Conservation (phyloP, 2,329 filamentous ascomycete species). For the Clarireedia hainanense region DNA sequence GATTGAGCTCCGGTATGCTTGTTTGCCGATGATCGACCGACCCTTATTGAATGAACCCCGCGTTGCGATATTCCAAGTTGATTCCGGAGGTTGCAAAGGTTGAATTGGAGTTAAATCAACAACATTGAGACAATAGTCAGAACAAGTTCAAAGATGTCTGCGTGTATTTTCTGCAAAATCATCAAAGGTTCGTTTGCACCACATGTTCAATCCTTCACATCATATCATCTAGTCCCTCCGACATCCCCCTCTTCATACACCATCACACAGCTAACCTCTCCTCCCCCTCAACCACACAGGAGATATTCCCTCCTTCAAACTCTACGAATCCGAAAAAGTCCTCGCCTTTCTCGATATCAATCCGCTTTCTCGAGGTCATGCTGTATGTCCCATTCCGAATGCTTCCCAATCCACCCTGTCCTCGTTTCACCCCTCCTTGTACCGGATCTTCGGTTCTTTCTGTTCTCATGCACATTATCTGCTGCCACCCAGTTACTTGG, state of each 20-base stretch:
- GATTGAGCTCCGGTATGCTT: too few relatives aligned
- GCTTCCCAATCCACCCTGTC: neutral
- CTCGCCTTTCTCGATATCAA: slow-evolving; percentile 95
- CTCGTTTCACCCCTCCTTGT: neutral
- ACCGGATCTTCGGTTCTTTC: neutral
- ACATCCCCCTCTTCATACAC: neutral
- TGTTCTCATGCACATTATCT: neutral
- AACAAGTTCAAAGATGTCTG: slow-evolving; percentile 35
- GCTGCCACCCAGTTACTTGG: neutral
- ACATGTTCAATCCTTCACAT: too few relatives aligned
- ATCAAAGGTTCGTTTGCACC: slow-evolving; percentile 60
- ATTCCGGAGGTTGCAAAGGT: too few relatives aligned
- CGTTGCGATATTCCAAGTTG: neutral
- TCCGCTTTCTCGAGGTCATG: slow-evolving; percentile 80
- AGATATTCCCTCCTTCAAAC: slow-evolving; percentile 93
- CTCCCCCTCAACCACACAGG: slow-evolving; percentile 41
- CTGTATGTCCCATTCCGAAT: slow-evolving; percentile 47
- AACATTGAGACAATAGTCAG: too few relatives aligned
- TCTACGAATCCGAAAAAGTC: slow-evolving; percentile 89
- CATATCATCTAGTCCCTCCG: neutral
- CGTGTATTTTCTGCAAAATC: slow-evolving; percentile 97
- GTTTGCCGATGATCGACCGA: neutral
- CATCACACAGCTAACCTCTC: slow-evolving; percentile 6
- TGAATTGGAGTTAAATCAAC: too few relatives aligned
- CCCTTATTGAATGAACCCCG: neutral